Conservation (phyloP, 768 basidiomycete genomes). For the Collybia sp. region DNA sequence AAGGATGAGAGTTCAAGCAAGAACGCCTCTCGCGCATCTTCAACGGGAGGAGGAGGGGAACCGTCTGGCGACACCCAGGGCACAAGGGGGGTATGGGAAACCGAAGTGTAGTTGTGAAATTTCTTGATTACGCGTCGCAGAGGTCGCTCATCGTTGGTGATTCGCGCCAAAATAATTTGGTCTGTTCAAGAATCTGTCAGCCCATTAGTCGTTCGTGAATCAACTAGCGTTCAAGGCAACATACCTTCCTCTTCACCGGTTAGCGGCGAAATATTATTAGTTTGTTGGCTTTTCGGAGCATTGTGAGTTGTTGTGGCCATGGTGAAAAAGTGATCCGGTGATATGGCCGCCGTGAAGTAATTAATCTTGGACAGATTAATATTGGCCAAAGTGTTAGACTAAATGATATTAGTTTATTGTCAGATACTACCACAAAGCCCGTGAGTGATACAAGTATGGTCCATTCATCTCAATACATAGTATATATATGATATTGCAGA, state of each 20-base stretch:
- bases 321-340: background rate
- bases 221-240: constrained; percentile 4
- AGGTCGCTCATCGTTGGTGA: constrained; percentile 78
- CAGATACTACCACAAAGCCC: too few relatives aligned
- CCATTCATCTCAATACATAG: too few relatives aligned
- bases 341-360: too few relatives aligned
- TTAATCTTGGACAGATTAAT: too few relatives aligned
- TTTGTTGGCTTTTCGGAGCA: constrained; percentile 13
- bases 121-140: constrained; percentile 77
- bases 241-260: constrained; percentile 64
- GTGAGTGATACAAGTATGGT: too few relatives aligned
- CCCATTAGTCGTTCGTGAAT: constrained; percentile 4
- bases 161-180: constrained; percentile 73
- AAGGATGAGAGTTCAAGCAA: constrained; percentile 76
- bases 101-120: constrained; percentile 67
- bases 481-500: too few relatives aligned
- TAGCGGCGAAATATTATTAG: constrained; percentile 35
- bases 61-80: constrained; percentile 20
- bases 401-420: too few relatives aligned
- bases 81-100: constrained; percentile 45
- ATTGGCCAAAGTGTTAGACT: too few relatives aligned
- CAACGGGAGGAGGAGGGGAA: constrained; percentile 28
- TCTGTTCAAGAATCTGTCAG: constrained; percentile 43
- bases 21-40: constrained; percentile 77
- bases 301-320: constrained; percentile 1